A percentile compares a stretch with the other conserved stretches of the same genome.
Conservation (phyloP, 495 filamentous ascomycete species). For the Staphylotrichum longicolle region DNA sequence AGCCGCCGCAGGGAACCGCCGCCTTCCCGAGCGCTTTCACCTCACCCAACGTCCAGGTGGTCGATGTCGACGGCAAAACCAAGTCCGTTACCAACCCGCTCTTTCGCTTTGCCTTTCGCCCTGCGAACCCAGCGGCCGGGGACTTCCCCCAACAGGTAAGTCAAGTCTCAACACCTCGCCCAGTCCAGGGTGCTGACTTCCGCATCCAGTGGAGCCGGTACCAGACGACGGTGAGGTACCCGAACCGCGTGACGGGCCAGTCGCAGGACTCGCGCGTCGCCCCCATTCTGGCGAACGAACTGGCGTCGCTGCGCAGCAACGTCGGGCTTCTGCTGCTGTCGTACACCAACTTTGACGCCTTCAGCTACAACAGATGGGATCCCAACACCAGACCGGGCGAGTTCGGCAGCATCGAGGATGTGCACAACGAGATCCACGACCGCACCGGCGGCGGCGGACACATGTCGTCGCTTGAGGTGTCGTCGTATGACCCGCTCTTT, state of each 20-base stretch:
- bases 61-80: conserved; percentile 34
- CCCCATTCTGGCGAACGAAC: conserved; percentile 45
- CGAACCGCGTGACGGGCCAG: conserved; percentile 17
- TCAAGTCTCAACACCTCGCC: too few relatives aligned
- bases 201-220: conserved; percentile 28
- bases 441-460: conserved; percentile 56
- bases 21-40: conserved; percentile 37
- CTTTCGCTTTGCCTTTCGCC: conserved; percentile 38
- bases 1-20: conserved; percentile 23
- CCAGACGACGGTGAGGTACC: conserved; percentile 29
- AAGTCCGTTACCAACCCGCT: conserved; percentile 40
- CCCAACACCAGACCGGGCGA: conserved; percentile 33
- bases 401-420: conserved; percentile 57
- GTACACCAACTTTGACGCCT: conserved; percentile 53
- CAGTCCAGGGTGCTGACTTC: background rate
- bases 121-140: conserved; percentile 24
- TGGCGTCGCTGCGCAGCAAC: conserved; percentile 42
- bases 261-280: conserved; percentile 47
- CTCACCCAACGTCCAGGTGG: conserved; percentile 39
- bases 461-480: conserved; percentile 60
- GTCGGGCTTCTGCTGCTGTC: conserved; percentile 57
- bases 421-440: conserved; percentile 65
- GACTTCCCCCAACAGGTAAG: conserved; percentile 24
- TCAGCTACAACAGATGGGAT: conserved; percentile 58
- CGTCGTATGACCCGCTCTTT: conserved; percentile 72